Conservation (phyloP, 139 green algal species). For the Tetradesmus obliquus region DNA sequence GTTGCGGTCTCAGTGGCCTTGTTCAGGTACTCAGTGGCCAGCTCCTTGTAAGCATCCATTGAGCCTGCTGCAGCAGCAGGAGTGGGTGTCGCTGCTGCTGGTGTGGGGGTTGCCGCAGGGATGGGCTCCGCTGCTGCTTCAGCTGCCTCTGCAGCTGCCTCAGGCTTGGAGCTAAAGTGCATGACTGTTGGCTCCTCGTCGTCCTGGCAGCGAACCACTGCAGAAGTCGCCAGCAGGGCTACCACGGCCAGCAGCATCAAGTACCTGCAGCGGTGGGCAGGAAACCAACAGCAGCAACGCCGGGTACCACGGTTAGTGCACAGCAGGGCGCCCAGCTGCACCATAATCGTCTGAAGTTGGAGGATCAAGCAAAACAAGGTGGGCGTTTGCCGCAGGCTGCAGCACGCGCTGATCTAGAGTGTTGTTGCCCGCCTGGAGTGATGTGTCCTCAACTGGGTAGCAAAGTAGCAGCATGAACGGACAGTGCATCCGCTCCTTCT, state of each 20-base stretch:
- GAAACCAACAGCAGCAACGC: neutral
- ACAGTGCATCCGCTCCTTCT: neutral
- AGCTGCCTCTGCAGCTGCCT: neutral
- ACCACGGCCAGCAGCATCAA: constrained; percentile 27
- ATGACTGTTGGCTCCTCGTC: neutral
- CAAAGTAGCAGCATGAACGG: neutral
- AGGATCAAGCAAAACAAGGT: neutral
- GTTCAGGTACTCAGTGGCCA: constrained; percentile 31
- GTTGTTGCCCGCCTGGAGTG: neutral
- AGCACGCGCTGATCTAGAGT: neutral
- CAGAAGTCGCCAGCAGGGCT: constrained; percentile 26
- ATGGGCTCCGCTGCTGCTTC: neutral
- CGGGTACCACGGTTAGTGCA: neutral
- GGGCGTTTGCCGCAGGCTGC: neutral
- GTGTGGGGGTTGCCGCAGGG: neutral
- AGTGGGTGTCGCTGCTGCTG: constrained; percentile 1
- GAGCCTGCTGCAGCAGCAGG: constrained; percentile 6
- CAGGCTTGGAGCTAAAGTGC: neutral
- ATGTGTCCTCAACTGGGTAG: neutral
- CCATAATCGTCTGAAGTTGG: neutral
- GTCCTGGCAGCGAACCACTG: constrained; percentile 31
- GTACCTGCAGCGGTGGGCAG: constrained; percentile 27
- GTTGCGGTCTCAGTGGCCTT: constrained; percentile 31
- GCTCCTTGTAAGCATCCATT: constrained; percentile 36
- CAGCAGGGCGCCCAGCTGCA: neutral